Conservation (phyloP, 2,329 filamentous ascomycete genomes). For the Calonectria ilicicola region DNA sequence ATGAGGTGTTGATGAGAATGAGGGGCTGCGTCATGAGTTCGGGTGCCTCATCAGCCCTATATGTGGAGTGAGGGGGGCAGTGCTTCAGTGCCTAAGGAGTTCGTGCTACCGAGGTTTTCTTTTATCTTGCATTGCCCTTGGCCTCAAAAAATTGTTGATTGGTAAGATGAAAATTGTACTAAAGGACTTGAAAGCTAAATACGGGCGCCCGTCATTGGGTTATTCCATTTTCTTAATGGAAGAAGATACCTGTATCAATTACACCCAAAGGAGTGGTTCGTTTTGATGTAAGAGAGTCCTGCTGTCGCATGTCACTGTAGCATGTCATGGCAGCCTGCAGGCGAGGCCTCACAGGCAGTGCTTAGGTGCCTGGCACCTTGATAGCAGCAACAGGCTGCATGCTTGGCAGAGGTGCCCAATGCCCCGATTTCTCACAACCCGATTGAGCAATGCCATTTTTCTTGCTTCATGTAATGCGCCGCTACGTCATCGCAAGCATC, state of each 20-base stretch:
- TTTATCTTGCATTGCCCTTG: too few species aligned
- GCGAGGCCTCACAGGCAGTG: neutral
- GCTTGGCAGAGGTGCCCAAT: neutral
- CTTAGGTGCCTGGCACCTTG: neutral
- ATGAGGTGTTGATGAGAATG: conserved; percentile 6
- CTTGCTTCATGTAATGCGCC: neutral
- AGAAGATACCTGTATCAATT: too few species aligned
- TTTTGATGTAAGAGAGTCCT: neutral
- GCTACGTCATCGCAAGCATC: conserved; percentile 15
- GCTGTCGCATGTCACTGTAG: neutral
- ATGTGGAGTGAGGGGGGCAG: conserved; percentile 40
- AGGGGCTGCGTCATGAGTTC: conserved; percentile 39
- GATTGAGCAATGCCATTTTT: neutral
- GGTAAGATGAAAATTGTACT: too few species aligned
- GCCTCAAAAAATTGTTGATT: too few species aligned
- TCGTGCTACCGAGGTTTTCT: too few species aligned
- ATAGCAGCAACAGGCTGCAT: neutral
- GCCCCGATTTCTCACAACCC: neutral
- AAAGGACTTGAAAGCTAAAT: too few species aligned
- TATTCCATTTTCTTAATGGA: too few species aligned
- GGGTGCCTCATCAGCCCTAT: conserved; percentile 46
- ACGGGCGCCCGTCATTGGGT: too few species aligned
- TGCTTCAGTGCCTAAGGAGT: conserved; percentile 3
- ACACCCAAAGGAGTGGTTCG: neutral
- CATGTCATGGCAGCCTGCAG: neutral